These are phyloP conservation scores for Podospora bellae-mahoneyi DNA, from an alignment of 495 filamentous ascomycete species.

Conservation along the genomic window DNA sequence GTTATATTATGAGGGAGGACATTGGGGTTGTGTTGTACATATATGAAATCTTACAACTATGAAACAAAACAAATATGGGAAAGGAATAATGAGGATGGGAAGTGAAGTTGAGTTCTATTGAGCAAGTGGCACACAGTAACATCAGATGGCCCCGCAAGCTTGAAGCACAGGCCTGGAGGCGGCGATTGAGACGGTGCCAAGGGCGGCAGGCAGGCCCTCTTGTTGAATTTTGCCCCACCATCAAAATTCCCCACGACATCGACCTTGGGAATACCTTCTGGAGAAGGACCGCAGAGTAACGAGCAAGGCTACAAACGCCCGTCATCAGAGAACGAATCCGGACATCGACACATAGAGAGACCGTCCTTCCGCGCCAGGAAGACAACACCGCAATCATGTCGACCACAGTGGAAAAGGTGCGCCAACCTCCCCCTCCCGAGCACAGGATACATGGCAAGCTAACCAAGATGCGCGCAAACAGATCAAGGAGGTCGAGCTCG, in stretches of 20 bases:
- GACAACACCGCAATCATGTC: slow-evolving; percentile 63
- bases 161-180: not conserved
- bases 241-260: slow-evolving; percentile 33
- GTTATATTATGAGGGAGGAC: not conserved
- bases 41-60: not conserved
- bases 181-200: not conserved
- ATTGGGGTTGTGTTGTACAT: not conserved
- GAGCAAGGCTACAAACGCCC: not conserved
- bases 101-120: not conserved
- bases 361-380: not conserved
- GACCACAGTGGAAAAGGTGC: slow-evolving; percentile 93
- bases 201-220: not conserved
- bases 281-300: not conserved
- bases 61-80: not conserved
- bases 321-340: not conserved
- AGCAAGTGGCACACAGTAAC: not conserved
- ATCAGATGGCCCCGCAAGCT: not conserved
- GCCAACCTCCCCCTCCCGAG: slow-evolving; percentile 12
- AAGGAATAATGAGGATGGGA: not conserved
- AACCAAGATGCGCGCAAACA: slow-evolving; percentile 39
- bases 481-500: slow-evolving; percentile 97
- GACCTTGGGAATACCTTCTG: not conserved
- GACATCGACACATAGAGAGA: not conserved
- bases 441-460: not conserved
- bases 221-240: slow-evolving; percentile 33